These are phyloP conservation scores for Ceratocystis alfenasii DNA, from an alignment of 2,329 filamentous ascomycete species.

Conservation along the genomic window DNA sequence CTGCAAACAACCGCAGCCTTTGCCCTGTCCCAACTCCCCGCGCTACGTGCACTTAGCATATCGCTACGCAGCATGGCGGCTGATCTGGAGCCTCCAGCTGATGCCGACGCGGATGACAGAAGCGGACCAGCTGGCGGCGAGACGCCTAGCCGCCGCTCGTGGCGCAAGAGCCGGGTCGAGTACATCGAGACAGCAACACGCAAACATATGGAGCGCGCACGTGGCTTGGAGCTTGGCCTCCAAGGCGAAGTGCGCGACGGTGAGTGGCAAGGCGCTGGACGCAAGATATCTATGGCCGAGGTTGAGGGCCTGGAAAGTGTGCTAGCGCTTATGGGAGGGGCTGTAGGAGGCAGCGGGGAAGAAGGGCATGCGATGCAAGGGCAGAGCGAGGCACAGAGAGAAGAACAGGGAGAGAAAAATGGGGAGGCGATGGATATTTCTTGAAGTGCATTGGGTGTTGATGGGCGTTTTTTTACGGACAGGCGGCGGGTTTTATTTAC, in stretches of 20 bases:
- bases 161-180: conserved; percentile 58
- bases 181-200: conserved; percentile 75
- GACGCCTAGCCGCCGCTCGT: conserved; percentile 34
- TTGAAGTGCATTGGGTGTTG: background rate
- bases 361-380: background rate
- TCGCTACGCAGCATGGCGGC: conserved; percentile 54
- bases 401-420: background rate
- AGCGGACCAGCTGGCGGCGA: background rate
- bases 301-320: conserved; percentile 46
- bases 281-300: conserved; percentile 39
- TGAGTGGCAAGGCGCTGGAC: conserved; percentile 48
- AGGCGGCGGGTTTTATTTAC: too few species aligned
- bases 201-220: conserved; percentile 59
- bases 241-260: conserved; percentile 53
- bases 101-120: background rate
- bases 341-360: conserved; percentile 15
- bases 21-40: conserved; percentile 69
- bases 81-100: conserved; percentile 36
- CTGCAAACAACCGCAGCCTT: conserved; percentile 64
- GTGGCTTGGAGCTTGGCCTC: conserved; percentile 53
- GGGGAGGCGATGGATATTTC: conserved; percentile 1
- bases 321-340: conserved; percentile 35
- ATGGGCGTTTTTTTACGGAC: too few species aligned
- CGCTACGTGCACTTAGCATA: conserved; percentile 54
- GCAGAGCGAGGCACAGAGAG: conserved; percentile 11